Base-by-base conservation (phyloP, 2,329 filamentous ascomycete species). In the Colletotrichum eleusines region DNA sequence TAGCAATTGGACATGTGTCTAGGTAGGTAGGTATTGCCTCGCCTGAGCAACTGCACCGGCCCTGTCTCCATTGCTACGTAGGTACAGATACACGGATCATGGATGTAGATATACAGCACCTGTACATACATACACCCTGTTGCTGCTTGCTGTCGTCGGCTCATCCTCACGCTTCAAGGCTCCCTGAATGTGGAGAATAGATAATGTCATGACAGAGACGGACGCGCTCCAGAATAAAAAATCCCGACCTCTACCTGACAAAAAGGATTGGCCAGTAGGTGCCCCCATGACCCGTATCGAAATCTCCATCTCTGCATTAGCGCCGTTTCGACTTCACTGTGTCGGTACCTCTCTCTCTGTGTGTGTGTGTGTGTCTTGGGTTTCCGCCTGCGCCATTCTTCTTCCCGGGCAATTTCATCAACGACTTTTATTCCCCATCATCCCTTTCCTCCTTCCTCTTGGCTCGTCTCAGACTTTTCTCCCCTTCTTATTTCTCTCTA, bases 311-410 rank as follows among this genome's bases (percentile, higher is more conserved):
- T 33, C 54, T 57, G 67, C 48, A 40, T 40, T 67, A 70, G 68
- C 63, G 68, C 50, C 57, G 57, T 70, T 61, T 67, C 63, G 68
- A 62, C 67, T 61, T 63, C 53, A 44, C 57, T 66, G 63, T 62
- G 64, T 46, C 51, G 63, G 57, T 70, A 67, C 63, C 33, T 67
- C 42, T 65, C 7, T 46, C 38, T 59, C 31, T 33, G n/a, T n/a
- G n/a, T n/a, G n/a, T n/a, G n/a, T n/a, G n/a, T 65, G 9, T 46
- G 44, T 59, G 44, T 69, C 66, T 65, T 31, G 66, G 35, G 38
- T 55, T 65, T 28, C 66, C 62, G 66, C 42, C 66, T 46, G 33
- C 66, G 35, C 54, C 53, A 51, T 53, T 51, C 53, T 65, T 65
- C 61, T 65, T 65, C 35, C 53, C 54, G n/a, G 44, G 61, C 54